phyloP scores from a whole-genome alignment of 352 stramenopile genomes.

The Phytophthora sansomeana region DNA sequence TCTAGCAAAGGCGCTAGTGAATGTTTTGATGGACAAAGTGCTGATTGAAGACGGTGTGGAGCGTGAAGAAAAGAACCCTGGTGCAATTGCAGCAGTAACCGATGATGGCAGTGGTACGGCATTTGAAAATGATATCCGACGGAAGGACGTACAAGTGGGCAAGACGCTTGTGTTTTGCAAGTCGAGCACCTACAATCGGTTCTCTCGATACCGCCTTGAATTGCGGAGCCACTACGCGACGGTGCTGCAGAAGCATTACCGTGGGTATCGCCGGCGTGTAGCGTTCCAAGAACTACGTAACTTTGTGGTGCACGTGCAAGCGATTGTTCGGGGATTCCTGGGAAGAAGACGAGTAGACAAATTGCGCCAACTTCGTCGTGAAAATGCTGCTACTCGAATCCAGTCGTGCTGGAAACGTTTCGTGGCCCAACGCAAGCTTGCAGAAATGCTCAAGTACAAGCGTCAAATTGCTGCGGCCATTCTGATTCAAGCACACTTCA shows the following conservation, averaged over 20 bases:
- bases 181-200: conserved; percentile 60
- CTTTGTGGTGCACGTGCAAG: conserved; percentile 47
- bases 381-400: conserved; percentile 44
- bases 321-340: conserved; percentile 58
- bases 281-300: conserved; percentile 46
- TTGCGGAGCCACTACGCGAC: conserved; percentile 45
- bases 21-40: conserved; percentile 48
- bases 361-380: conserved; percentile 38
- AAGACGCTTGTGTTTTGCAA: conserved; percentile 76
- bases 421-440: conserved; percentile 26
- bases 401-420: conserved; percentile 42
- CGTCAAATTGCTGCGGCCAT: conserved; percentile 28
- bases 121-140: conserved; percentile 38
- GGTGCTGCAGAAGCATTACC: conserved; percentile 54
- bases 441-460: conserved; percentile 30
- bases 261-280: conserved; percentile 50
- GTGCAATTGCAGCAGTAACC: conserved; percentile 20
- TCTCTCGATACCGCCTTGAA: conserved; percentile 58
- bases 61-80: conserved; percentile 25
- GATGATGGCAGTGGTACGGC: conserved; percentile 16
- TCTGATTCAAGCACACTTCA: conserved; percentile 39
- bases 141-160: conserved; percentile 63
- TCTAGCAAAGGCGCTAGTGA: conserved; percentile 37
- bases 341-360: conserved; percentile 41
- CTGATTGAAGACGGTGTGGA: conserved; percentile 36